These are phyloP conservation scores for Aeschynomene evenia DNA, from an alignment of 306 rosid species.

Conservation along the genomic window DNA sequence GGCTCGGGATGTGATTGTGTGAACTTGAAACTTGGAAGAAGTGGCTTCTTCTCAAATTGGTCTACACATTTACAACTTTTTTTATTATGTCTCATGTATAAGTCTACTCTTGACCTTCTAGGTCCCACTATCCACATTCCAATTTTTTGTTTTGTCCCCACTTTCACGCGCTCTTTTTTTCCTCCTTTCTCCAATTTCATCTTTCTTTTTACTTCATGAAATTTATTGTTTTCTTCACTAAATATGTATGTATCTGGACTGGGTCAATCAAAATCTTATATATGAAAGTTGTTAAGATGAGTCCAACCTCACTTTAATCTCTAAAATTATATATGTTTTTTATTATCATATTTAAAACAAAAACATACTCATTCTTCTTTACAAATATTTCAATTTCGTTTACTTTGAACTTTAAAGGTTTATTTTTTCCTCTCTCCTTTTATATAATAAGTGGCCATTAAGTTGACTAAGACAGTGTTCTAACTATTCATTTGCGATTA, in stretches of 20 bases:
- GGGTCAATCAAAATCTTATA: too few relatives aligned
- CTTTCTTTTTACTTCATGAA: neutral
- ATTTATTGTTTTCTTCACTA: neutral
- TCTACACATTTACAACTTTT: neutral
- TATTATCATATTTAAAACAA: too few relatives aligned
- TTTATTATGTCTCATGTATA: neutral
- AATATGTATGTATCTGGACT: neutral
- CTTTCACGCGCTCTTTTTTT: neutral
- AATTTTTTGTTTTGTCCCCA: neutral
- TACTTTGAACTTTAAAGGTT: neutral
- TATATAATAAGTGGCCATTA: too few relatives aligned
- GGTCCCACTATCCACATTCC: constrained; percentile 10
- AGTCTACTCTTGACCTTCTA: neutral
- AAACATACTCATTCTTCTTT: too few relatives aligned
- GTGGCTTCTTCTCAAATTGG: neutral
- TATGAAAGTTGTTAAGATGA: too few relatives aligned
- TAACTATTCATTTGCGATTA: too few relatives aligned
- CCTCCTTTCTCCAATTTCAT: neutral
- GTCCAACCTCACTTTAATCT: too few relatives aligned
- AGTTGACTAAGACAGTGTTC: too few relatives aligned
- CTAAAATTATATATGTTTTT: too few relatives aligned
- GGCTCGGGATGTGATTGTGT: neutral
- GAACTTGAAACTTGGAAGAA: too few relatives aligned
- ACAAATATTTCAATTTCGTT: neutral
- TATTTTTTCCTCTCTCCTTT: neutral